Conservation (phyloP, 768 basidiomycete species). For the Mycena kentingensis region DNA sequence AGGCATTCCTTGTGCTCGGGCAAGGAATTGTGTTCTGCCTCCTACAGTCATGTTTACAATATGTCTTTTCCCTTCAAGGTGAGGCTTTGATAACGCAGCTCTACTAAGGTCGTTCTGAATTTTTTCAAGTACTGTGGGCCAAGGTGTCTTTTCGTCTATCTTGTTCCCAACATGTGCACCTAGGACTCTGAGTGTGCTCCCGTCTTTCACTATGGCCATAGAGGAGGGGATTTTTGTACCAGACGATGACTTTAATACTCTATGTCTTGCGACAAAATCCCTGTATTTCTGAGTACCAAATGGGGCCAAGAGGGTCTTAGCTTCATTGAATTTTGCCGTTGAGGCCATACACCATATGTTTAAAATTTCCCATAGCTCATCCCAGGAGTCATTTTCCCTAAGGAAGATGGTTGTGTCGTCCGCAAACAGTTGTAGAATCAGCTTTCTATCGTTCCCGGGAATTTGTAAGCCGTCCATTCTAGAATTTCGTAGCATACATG, state of each 20-base stretch:
- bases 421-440: background rate
- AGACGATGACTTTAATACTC: background rate
- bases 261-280: background rate
- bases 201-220: background rate
- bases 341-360: background rate
- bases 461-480: background rate
- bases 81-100: too few relatives aligned
- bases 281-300: background rate
- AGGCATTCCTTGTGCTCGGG: background rate
- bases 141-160: background rate
- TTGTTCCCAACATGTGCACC: background rate
- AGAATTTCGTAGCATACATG: constrained; percentile 1
- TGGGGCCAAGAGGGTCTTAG: background rate
- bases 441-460: background rate
- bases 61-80: too few relatives aligned
- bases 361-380: background rate
- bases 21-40: background rate
- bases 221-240: background rate
- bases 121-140: background rate
- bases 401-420: constrained; percentile 1
- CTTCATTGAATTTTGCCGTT: background rate
- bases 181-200: background rate
- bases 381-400: background rate
- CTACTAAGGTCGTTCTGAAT: too few relatives aligned
- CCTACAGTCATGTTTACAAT: background rate